Percentiles rank a stretch among this genome's conserved stretches.
Conservation (phyloP, 129 eudicot genomes). For the Flaveria brownii region DNA sequence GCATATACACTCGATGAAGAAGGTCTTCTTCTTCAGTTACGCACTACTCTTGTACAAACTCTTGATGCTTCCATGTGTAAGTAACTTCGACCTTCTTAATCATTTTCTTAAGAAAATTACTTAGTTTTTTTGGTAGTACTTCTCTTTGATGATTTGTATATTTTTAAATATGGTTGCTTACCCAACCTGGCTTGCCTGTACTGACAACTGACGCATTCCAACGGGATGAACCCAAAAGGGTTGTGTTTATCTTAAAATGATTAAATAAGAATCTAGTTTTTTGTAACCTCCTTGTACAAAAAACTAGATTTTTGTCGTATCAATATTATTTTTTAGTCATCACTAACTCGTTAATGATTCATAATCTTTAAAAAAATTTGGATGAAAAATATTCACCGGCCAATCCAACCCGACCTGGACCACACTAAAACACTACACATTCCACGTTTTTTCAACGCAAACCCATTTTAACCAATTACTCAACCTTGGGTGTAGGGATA, state of each 20-base stretch:
- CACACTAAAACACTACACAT: neutral
- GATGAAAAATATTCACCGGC: neutral
- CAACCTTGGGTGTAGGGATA: neutral
- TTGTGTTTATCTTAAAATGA: neutral
- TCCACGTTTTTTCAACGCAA: neutral
- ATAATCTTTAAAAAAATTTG: neutral
- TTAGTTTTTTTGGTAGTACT: neutral
- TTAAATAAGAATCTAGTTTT: neutral
- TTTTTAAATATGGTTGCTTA: neutral
- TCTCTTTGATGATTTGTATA: neutral
- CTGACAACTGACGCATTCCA: neutral
- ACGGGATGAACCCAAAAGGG: neutral
- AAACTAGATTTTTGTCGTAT: neutral
- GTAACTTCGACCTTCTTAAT: constrained; percentile 19
- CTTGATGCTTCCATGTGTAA: constrained; percentile 65
- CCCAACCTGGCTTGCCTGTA: neutral
- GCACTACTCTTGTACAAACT: constrained; percentile 74
- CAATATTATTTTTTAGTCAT: neutral
- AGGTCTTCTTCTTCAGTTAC: constrained; percentile 78
- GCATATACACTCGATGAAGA: constrained; percentile 78
- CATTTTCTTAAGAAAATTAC: neutral
- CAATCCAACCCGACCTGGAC: neutral
- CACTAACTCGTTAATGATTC: neutral
- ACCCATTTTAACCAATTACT: neutral
- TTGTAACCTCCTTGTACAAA: neutral